A percentile compares a stretch with the other conserved stretches of the same genome.
phyloP scores from a whole-genome alignment of 192 early-diverging fungal species.

The Endogone sp. region DNA sequence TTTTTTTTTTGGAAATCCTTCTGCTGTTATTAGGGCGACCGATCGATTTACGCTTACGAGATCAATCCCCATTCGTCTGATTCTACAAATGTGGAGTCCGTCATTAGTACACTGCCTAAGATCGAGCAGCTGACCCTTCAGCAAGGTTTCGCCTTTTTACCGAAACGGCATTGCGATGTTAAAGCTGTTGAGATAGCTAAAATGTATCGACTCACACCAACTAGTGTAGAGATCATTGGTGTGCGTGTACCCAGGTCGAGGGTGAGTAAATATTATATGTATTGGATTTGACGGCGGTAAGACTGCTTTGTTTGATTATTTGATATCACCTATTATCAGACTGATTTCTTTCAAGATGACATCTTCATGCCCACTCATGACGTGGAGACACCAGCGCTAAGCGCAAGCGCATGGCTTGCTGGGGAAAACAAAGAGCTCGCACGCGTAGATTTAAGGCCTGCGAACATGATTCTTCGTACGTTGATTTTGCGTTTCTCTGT shows the following conservation, averaged over 20 bases:
- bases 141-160: slow-evolving; percentile 68
- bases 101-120: slow-evolving; percentile 50
- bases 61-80: background rate
- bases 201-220: slow-evolving; percentile 63
- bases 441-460: slow-evolving; percentile 21
- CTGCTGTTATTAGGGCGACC: background rate
- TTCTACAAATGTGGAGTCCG: background rate
- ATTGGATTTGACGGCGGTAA: too few relatives aligned
- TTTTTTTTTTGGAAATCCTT: too few relatives aligned
- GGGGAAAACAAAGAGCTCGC: slow-evolving; percentile 15
- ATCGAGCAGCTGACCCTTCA: slow-evolving; percentile 56
- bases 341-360: slow-evolving; percentile 92
- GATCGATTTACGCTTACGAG: background rate
- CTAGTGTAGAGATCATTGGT: slow-evolving; percentile 66
- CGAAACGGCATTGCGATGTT: slow-evolving; percentile 66
- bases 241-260: slow-evolving; percentile 74
- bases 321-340: slow-evolving; percentile 23
- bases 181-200: slow-evolving; percentile 64
- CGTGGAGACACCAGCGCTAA: slow-evolving; percentile 39
- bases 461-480: slow-evolving; percentile 27
- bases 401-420: slow-evolving; percentile 57
- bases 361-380: slow-evolving; percentile 69
- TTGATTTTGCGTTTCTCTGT: background rate
- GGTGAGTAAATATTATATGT: slow-evolving; percentile 13
- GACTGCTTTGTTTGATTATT: too few relatives aligned